phyloP scores from a whole-genome alignment of 176 grass and related monocot genomes.

The Aegilops bicornis region DNA sequence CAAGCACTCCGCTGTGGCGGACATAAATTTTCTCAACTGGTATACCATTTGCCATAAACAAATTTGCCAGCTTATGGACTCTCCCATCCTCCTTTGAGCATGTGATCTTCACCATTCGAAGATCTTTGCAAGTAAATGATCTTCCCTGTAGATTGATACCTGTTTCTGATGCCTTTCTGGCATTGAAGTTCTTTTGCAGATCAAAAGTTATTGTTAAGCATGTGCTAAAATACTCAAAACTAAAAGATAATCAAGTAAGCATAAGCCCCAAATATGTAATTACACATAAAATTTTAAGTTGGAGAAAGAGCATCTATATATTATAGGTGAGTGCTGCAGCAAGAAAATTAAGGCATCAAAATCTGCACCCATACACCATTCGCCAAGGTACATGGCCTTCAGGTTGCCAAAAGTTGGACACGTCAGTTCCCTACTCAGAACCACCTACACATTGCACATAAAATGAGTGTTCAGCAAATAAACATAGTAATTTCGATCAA shows the following conservation, averaged over 20 bases:
- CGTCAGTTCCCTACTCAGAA: neutral
- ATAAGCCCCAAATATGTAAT: neutral
- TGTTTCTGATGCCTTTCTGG: no score
- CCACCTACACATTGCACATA: neutral
- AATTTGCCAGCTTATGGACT: no score
- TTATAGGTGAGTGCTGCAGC: conserved; percentile 22
- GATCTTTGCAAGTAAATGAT: no score
- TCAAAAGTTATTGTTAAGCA: no score
- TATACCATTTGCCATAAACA: no score
- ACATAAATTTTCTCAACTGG: no score
- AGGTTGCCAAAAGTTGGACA: conserved; percentile 22
- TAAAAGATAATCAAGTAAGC: neutral
- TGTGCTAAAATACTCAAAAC: no score
- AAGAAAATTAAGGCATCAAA: conserved; percentile 20
- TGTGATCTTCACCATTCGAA: no score
- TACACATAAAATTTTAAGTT: conserved; percentile 16
- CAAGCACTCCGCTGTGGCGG: no score
- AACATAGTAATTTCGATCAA: neutral
- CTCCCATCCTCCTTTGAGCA: no score
- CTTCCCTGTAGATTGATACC: no score
- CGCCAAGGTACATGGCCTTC: conserved; percentile 28
- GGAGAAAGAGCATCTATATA: conserved; percentile 21
- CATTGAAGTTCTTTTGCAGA: no score
- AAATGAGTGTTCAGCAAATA: neutral
- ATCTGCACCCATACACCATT: conserved; percentile 28